Evolutionary conservation across 2,329 filamentous ascomycete species (phyloP).

Genomic region (Geosmithia putterillii): DNA sequence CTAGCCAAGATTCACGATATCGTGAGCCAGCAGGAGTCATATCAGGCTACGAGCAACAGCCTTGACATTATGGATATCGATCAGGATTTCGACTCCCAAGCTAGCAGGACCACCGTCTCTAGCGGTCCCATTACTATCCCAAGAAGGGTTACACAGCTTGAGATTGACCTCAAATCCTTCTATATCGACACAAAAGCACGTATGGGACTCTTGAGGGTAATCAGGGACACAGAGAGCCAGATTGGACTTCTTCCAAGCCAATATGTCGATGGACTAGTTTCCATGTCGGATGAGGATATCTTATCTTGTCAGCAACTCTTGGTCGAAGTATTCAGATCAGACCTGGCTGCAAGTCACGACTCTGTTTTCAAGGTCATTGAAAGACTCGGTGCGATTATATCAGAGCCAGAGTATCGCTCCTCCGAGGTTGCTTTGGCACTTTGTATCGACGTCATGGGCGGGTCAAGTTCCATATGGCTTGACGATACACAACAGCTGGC

Average conservation of each 20-base stretch:
- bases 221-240: conserved; percentile 29
- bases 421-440: conserved; percentile 62
- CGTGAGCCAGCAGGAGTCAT: conserved; percentile 16
- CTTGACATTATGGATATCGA: conserved; percentile 56
- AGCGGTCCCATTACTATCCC: conserved; percentile 28
- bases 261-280: conserved; percentile 37
- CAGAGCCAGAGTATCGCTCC: conserved; percentile 49
- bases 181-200: conserved; percentile 32
- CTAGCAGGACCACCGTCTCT: conserved; percentile 29
- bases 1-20: conserved; percentile 24
- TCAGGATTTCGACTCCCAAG: conserved; percentile 49
- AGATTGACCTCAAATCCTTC: conserved; percentile 31
- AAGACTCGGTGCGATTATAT: conserved; percentile 37
- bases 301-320: conserved; percentile 37
- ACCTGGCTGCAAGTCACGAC: conserved; percentile 34
- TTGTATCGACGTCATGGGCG: conserved; percentile 56
- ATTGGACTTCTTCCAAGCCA: conserved; percentile 34
- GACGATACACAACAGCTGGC: conserved; percentile 46
- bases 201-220: conserved; percentile 28
- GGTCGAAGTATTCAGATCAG: conserved; percentile 38
- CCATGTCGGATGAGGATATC: conserved; percentile 38
- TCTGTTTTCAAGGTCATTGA: conserved; percentile 35
- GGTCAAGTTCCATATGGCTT: conserved; percentile 51
- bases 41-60: conserved; percentile 20
- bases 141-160: conserved; percentile 29